These are phyloP conservation scores for Pseudogymnoascus sp. DNA, from an alignment of 2,329 filamentous ascomycete species.

Conservation along the genomic window DNA sequence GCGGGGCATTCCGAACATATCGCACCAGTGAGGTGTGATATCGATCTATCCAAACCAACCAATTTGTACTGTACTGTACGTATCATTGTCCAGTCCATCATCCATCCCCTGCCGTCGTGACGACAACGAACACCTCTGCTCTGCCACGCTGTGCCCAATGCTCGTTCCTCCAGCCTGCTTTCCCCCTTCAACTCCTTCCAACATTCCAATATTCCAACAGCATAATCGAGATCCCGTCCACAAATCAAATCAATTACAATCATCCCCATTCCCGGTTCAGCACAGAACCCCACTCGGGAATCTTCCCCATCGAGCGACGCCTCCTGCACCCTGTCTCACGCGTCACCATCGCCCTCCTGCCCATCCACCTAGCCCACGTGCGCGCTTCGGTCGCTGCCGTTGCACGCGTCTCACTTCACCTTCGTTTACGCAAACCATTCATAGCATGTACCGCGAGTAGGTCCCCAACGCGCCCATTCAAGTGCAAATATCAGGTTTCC, in stretches of 20 bases:
- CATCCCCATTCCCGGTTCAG: not conserved
- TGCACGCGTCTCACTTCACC: not conserved
- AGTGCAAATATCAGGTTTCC: not conserved
- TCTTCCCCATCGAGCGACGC: not conserved
- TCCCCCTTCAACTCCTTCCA: not conserved
- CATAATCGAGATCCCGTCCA: not conserved
- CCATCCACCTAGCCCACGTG: not conserved
- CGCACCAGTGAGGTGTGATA: not conserved
- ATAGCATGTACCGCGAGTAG: not conserved
- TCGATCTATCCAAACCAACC: not conserved
- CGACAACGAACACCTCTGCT: not conserved
- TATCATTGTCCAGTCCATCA: not conserved
- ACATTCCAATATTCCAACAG: not conserved
- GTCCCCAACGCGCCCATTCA: not conserved
- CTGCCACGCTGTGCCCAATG: not conserved
- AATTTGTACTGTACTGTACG: too few species aligned
- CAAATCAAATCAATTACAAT: not conserved
- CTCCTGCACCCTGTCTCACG: not conserved
- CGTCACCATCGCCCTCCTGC: not conserved
- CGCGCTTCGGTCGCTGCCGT: not conserved
- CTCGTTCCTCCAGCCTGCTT: not conserved
- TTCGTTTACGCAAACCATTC: not conserved
- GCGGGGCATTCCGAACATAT: not conserved
- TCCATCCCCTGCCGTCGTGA: not conserved
- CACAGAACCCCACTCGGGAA: not conserved